A percentile compares a stretch with the other conserved stretches of the same genome.
These are phyloP conservation scores for Misopates orontium DNA, from an alignment of 257 asterid species.

Conservation along the genomic window DNA sequence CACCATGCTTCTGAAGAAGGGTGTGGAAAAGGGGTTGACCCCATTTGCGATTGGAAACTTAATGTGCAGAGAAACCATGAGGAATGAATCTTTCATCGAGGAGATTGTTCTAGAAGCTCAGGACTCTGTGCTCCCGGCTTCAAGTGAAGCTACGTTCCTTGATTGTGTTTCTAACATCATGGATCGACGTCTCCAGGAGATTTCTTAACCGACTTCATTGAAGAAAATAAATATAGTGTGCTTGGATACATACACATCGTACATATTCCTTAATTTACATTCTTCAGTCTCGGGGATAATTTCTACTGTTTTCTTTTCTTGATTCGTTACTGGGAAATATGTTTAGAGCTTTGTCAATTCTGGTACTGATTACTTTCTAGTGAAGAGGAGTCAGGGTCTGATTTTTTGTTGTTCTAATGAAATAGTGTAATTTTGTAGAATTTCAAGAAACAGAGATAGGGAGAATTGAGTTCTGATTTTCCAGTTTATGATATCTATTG, in stretches of 20 bases:
- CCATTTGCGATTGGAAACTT: conserved; percentile 71
- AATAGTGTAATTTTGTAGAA: no score
- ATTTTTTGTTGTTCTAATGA: no score
- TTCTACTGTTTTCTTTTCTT: conserved; percentile 15
- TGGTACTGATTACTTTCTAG: neutral
- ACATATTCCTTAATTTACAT: conserved; percentile 30
- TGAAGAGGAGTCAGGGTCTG: no score
- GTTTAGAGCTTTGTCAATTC: conserved; percentile 27
- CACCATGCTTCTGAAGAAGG: conserved; percentile 90
- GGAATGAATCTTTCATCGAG: conserved; percentile 62
- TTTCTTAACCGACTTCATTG: conserved; percentile 24
- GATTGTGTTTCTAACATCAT: conserved; percentile 57
- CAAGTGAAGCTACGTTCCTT: conserved; percentile 67
- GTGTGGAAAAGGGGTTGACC: conserved; percentile 65
- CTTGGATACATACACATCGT: conserved; percentile 31
- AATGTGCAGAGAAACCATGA: conserved; percentile 71
- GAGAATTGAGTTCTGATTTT: no score
- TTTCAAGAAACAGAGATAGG: no score
- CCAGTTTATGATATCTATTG: no score
- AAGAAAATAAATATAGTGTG: conserved; percentile 29
- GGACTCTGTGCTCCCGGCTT: conserved; percentile 63
- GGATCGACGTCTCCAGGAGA: conserved; percentile 57
- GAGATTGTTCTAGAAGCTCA: conserved; percentile 68
- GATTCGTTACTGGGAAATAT: conserved; percentile 25
- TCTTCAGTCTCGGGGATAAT: conserved; percentile 22